Conservation (phyloP, 2,329 filamentous ascomycete genomes). For the Tolypocladium nubicola region DNA sequence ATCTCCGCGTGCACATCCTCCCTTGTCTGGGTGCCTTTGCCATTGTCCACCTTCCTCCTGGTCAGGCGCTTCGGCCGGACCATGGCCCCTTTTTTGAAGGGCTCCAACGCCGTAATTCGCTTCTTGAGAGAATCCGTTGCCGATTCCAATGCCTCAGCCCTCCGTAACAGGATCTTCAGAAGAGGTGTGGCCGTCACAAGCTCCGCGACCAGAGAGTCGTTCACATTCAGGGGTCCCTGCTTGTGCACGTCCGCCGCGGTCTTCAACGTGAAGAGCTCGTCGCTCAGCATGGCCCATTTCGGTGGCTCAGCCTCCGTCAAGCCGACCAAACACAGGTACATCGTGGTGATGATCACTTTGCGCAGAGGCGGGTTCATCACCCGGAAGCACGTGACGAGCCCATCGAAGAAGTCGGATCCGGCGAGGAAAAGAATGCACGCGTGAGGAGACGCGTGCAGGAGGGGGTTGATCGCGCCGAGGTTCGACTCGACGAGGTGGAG, state of each 20-base stretch:
- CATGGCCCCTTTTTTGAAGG: slow-evolving; percentile 47
- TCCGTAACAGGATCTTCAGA: slow-evolving; percentile 49
- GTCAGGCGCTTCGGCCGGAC: slow-evolving; percentile 37
- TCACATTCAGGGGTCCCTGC: slow-evolving; percentile 41
- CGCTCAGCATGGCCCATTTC: slow-evolving; percentile 65
- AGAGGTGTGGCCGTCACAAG: slow-evolving; percentile 73
- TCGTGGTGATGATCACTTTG: slow-evolving; percentile 58
- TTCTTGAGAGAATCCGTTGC: slow-evolving; percentile 46
- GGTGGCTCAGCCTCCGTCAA: slow-evolving; percentile 56
- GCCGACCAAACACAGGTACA: slow-evolving; percentile 65
- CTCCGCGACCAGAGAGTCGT: slow-evolving; percentile 68
- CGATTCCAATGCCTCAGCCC: slow-evolving; percentile 35
- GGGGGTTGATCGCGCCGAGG: slow-evolving; percentile 49
- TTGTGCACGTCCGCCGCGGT: slow-evolving; percentile 56
- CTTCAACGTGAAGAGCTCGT: slow-evolving; percentile 76
- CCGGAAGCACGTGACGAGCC: slow-evolving; percentile 54
- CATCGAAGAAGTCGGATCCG: slow-evolving; percentile 80
- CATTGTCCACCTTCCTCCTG: slow-evolving; percentile 52
- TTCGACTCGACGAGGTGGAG: slow-evolving; percentile 42
- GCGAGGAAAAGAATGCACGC: slow-evolving; percentile 58
- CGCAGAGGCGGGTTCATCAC: slow-evolving; percentile 53
- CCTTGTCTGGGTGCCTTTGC: slow-evolving; percentile 40
- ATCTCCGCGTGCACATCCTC: slow-evolving; percentile 36
- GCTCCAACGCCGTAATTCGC: slow-evolving; percentile 48
- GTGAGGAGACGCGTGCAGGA: slow-evolving; percentile 51